Percentiles rank a stretch among this genome's conserved stretches.
phyloP scores from a whole-genome alignment of 768 basidiomycete genomes.

The Roridomyces roridus region DNA sequence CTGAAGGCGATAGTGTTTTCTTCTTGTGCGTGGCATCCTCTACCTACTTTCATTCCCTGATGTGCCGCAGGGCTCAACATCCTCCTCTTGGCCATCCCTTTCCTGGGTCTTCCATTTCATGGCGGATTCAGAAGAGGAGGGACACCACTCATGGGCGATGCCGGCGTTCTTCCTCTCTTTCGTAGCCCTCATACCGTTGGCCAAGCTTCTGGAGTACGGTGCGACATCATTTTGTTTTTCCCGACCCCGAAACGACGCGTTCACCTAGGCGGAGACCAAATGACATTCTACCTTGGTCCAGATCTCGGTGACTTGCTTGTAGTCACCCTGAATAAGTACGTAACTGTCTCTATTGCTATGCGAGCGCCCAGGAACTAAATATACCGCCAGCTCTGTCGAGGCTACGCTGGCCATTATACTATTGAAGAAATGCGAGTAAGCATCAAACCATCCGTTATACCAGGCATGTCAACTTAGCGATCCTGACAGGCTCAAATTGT shows the following conservation, averaged over 20 bases:
- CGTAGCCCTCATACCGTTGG: conserved; percentile 55
- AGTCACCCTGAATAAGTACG: conserved; percentile 59
- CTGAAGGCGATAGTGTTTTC: no score
- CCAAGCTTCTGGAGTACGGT: conserved; percentile 54
- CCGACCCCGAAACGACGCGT: no score
- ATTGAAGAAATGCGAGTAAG: conserved; percentile 54
- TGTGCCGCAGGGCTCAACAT: no score
- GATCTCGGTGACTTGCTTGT: conserved; percentile 55
- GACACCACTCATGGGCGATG: neutral
- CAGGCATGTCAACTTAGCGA: neutral
- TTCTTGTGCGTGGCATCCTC: no score
- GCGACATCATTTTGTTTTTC: no score
- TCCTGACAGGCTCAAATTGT: conserved; percentile 41
- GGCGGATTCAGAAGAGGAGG: conserved; percentile 28
- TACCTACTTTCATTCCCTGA: no score
- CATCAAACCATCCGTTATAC: conserved; percentile 9
- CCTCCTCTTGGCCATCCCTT: conserved; percentile 14
- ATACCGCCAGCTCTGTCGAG: conserved; percentile 49
- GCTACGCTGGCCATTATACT: conserved; percentile 55
- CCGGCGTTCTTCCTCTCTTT: conserved; percentile 38
- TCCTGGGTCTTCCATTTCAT: neutral
- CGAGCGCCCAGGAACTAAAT: no score
- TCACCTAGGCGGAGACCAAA: conserved; percentile 46
- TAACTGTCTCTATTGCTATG: neutral
- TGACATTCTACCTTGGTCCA: conserved; percentile 55